Evolutionary conservation across 345 rosid species (phyloP).

Genomic region (Syzygium grande): DNA sequence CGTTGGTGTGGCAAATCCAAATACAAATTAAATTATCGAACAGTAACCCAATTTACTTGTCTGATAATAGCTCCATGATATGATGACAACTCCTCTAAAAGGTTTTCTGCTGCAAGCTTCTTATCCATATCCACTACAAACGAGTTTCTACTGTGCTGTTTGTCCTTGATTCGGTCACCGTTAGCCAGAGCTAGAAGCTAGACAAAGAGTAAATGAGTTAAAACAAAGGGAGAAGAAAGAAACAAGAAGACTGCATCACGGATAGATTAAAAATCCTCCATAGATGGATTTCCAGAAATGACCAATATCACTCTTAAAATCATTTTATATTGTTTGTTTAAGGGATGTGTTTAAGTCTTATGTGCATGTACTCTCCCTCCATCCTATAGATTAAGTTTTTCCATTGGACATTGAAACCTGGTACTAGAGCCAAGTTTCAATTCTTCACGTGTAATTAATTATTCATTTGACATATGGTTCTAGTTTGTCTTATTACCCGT

Average conservation of each 20-base stretch:
- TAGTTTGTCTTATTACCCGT: not conserved
- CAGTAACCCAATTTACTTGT: slow-evolving; percentile 39
- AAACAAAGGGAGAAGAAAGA: not conserved
- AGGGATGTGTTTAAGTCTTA: not conserved
- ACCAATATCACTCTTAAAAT: not conserved
- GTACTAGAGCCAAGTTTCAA: not conserved
- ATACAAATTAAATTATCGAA: not conserved
- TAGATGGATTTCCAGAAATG: not conserved
- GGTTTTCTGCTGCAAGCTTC: slow-evolving; percentile 79
- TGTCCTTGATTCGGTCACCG: slow-evolving; percentile 95
- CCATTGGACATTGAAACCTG: not conserved
- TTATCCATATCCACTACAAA: slow-evolving; percentile 90
- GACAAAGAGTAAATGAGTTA: slow-evolving; percentile 1
- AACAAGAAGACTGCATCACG: not conserved
- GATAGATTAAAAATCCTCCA: not conserved
- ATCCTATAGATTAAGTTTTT: not conserved
- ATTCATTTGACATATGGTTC: not conserved
- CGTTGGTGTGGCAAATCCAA: not conserved
- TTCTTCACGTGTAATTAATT: not conserved
- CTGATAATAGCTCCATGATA: slow-evolving; percentile 68
- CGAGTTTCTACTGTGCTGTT: slow-evolving; percentile 85
- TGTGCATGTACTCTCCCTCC: not conserved
- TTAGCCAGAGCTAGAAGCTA: slow-evolving; percentile 94
- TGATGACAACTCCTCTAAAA: slow-evolving; percentile 57
- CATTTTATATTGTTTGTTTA: not conserved